Evolutionary conservation across 1,284 basidiomycete genomes (phyloP), one percentile per base, ranked within the genome.

Genomic region (Cryptococcus sp.): DNA sequence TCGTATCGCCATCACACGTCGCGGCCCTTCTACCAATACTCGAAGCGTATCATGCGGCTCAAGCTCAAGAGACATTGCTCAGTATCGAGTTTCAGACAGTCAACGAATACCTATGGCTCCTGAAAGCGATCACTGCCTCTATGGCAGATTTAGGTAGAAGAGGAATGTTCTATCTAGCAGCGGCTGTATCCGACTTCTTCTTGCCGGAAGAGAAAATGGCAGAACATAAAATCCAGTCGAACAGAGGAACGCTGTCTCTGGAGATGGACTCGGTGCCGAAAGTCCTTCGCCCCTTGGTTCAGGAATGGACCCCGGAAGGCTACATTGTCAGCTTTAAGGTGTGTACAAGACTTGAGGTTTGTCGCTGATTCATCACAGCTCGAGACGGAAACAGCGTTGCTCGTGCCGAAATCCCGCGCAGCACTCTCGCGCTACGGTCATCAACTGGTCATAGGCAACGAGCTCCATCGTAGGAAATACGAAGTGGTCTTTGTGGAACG

Each of bases 211-310:
- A 94, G 70, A 88, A 86, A 70, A 86, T 97, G 83, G 89, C 92
- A 2, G 91, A 93, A 79, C 95, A 99, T 81, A 99, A 99, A 80
- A 98, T 99, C 46, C 95, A 99, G 75, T 96, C 92, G 0, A 89
- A 89, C 20, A 93, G 95, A 74, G 93, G 93, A 2, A 93, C 89
- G 63, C 79, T 99, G 38, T 84, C 87, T 44, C 89, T 99, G 62
- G 93, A 97, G 76, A 98, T 99, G 94, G 95, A 99, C 75, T 93
- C 97, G 76, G 94, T 98, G 1, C 95, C 96, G 8, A 99, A 99
- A 78, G 89, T 98, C 40, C 80, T 99, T 46, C 90, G 91, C 75
- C 88, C 91, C 0, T 83, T 99, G 79, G 93, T 97, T 3, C 86
- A 90, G 51, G 89, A 97, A 73, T 99, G 95, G 96, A 89, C 87